These are phyloP conservation scores for Fusarium nodosum DNA, from an alignment of 2,329 filamentous ascomycete species.

Conservation along the genomic window DNA sequence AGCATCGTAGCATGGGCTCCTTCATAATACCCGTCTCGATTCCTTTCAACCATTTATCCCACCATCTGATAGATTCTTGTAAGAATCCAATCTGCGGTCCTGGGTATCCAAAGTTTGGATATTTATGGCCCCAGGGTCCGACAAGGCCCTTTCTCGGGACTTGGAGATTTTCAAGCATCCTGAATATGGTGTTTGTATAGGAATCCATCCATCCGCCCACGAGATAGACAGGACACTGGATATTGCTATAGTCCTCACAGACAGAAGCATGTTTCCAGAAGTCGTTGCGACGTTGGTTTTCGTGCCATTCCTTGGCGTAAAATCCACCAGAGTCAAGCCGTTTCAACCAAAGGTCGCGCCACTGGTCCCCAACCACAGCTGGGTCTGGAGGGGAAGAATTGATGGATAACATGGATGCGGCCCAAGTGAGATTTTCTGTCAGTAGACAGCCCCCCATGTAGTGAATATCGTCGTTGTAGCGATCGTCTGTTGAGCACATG, in stretches of 20 bases:
- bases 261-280: slow-evolving; percentile 19
- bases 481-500: slow-evolving; percentile 9
- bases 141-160: slow-evolving; percentile 19
- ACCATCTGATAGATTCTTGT: slow-evolving; percentile 7
- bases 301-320: slow-evolving; percentile 11
- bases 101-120: slow-evolving; percentile 14
- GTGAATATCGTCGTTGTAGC: slow-evolving; percentile 20
- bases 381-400: slow-evolving; percentile 18
- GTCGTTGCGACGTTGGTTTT: not conserved
- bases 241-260: slow-evolving; percentile 1
- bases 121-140: slow-evolving; percentile 16
- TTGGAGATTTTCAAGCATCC: slow-evolving; percentile 7
- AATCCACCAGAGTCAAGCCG: slow-evolving; percentile 9
- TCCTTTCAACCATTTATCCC: slow-evolving; percentile 21
- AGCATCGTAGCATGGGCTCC: slow-evolving; percentile 17
- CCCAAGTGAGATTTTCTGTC: slow-evolving; percentile 17
- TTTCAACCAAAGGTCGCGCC: slow-evolving; percentile 8
- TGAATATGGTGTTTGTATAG: slow-evolving; percentile 23
- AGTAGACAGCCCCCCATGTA: slow-evolving; percentile 19
- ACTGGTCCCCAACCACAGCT: slow-evolving; percentile 8
- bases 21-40: slow-evolving; percentile 9
- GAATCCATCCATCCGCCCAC: slow-evolving; percentile 22
- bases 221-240: slow-evolving; percentile 8
- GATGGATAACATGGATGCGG: slow-evolving; percentile 15
- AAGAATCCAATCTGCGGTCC: slow-evolving; percentile 13